Evolutionary conservation across 2,329 filamentous ascomycete genomes (phyloP).

Genomic region (Cytospora piceicola): DNA sequence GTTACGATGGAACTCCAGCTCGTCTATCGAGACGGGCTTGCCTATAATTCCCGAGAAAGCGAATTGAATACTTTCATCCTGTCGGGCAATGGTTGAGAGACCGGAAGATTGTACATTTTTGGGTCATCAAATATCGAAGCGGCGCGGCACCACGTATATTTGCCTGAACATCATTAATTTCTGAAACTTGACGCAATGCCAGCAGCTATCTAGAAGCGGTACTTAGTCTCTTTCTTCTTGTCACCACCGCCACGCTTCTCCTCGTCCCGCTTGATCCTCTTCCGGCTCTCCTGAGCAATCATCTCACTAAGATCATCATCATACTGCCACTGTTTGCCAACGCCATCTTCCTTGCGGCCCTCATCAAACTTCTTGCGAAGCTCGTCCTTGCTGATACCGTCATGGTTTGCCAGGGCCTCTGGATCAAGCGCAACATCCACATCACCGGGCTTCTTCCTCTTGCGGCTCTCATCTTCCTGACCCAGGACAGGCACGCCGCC

Average conservation of each 20-base stretch:
- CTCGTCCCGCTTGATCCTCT: slow-evolving; percentile 85
- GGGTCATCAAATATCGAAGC: background rate
- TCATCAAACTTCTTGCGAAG: slow-evolving; percentile 79
- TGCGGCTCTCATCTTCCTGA: slow-evolving; percentile 74
- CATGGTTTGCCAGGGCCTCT: slow-evolving; percentile 74
- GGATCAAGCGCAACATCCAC: slow-evolving; percentile 91
- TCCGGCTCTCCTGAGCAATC: slow-evolving; percentile 91
- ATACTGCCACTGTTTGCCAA: slow-evolving; percentile 70
- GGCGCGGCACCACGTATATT: background rate
- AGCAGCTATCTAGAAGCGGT: slow-evolving; percentile 47
- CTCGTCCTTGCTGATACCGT: slow-evolving; percentile 83
- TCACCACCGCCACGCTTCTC: slow-evolving; percentile 62
- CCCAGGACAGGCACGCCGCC: slow-evolving; percentile 73
- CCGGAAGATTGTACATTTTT: background rate
- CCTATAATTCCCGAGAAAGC: too few relatives aligned
- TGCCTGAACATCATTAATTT: background rate
- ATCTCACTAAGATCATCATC: slow-evolving; percentile 86
- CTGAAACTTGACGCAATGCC: slow-evolving; percentile 1
- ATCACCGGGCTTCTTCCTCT: slow-evolving; percentile 95
- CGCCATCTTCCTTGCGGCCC: slow-evolving; percentile 66
- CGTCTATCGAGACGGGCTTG: too few relatives aligned
- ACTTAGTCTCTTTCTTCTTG: slow-evolving; percentile 63
- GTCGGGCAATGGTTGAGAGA: background rate
- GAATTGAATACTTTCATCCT: background rate
- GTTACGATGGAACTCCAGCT: background rate